Conservation (phyloP, 2,329 filamentous ascomycete genomes). For the Neonectria sp. region DNA sequence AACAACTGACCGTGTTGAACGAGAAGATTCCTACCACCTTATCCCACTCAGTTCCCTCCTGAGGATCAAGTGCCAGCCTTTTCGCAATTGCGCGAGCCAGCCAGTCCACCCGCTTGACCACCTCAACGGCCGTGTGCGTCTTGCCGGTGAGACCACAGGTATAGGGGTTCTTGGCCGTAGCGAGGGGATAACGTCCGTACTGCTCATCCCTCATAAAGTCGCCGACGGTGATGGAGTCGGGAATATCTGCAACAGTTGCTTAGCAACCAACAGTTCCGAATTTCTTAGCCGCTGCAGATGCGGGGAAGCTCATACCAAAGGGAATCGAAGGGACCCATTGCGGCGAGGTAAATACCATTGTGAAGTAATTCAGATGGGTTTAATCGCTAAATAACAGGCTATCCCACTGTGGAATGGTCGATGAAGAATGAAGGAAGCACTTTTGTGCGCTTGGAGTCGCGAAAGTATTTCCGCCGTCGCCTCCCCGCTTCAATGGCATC, state of each 20-base stretch:
- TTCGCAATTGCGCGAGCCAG: constrained; percentile 79
- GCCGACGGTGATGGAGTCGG: constrained; percentile 80
- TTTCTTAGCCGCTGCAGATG: neutral
- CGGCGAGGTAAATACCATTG: constrained; percentile 71
- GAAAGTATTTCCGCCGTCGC: neutral
- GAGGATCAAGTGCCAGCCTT: constrained; percentile 78
- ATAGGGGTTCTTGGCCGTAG: constrained; percentile 78
- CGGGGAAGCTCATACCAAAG: constrained; percentile 53
- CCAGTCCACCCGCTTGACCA: constrained; percentile 75
- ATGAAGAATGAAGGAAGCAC: neutral
- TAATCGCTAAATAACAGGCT: neutral
- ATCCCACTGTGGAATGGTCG: neutral
- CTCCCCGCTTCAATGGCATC: neutral
- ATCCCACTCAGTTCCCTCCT: constrained; percentile 83
- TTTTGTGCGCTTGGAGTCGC: neutral
- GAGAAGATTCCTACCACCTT: constrained; percentile 84
- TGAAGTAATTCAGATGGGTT: neutral
- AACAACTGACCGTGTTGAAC: constrained; percentile 76
- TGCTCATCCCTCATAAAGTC: constrained; percentile 80
- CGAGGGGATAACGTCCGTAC: constrained; percentile 65
- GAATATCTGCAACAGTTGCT: constrained; percentile 62
- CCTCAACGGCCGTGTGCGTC: constrained; percentile 73
- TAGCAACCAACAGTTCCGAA: neutral
- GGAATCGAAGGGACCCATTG: constrained; percentile 73
- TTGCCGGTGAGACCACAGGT: constrained; percentile 82